These are phyloP conservation scores for Lindgomyces ingoldianus DNA, from an alignment of 495 filamentous ascomycete genomes.

Conservation along the genomic window DNA sequence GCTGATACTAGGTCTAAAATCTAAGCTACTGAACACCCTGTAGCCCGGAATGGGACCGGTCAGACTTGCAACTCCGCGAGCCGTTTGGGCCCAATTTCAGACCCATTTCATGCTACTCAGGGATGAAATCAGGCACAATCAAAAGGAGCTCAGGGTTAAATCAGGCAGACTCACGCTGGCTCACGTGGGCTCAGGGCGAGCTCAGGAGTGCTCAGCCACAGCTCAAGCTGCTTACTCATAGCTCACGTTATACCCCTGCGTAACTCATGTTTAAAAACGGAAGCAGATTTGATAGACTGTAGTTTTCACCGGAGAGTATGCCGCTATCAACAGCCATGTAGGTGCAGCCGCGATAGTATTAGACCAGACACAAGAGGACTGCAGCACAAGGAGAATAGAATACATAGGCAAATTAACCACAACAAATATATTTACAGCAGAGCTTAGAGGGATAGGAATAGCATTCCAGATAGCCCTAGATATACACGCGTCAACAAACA, in stretches of 20 bases:
- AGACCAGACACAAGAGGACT: no score
- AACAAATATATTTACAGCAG: no score
- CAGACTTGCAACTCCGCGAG: constrained; percentile 30
- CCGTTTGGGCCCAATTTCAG: constrained; percentile 39
- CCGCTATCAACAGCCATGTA: neutral
- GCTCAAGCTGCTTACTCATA: neutral
- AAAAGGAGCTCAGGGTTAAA: neutral
- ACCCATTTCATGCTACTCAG: constrained; percentile 37
- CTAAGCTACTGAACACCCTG: constrained; percentile 29
- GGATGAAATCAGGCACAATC: constrained; percentile 33
- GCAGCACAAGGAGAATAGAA: no score
- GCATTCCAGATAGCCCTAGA: no score
- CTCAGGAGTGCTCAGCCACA: neutral
- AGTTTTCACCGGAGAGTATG: neutral
- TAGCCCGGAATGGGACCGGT: constrained; percentile 25
- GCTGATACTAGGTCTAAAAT: constrained; percentile 19
- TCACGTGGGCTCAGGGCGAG: neutral
- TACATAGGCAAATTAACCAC: no score
- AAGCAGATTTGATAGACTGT: neutral
- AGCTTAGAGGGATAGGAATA: no score
- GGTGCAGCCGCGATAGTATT: neutral
- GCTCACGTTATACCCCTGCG: neutral
- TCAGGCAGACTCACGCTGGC: neutral
- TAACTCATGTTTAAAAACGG: neutral
- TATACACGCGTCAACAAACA: no score